Base-by-base conservation (phyloP, 1,284 basidiomycete genomes). In the Pascua guehoae region DNA sequence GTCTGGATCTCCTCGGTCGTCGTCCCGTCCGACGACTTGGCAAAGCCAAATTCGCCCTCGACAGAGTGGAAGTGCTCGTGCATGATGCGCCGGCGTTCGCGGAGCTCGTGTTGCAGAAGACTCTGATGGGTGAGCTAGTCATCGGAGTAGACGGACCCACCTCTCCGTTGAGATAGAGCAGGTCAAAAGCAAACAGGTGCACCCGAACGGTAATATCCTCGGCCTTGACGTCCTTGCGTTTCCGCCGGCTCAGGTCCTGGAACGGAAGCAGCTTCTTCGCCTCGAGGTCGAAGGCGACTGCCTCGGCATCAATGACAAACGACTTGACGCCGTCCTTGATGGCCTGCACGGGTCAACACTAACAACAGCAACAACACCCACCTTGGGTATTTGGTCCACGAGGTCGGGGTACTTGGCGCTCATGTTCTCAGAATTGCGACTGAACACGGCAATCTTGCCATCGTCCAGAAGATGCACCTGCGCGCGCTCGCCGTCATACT, bases 361-460 rank as follows among this genome's bases (percentile, higher is more conserved):
- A 14, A n/a, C 5, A 32, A 32, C 10, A 24, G 14, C 40, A 15
- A 8, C 17, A 5, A 2, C 15, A 10, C 39, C 4, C 17, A 15
- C 79, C 83, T 64, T 63, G 91, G 94, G 92, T 39, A 98, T 81
- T 71, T 98, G 93, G 66, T 92, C 90, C 15, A 98, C 85, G 14
- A 99, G 81, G 79, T 99, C 96, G 0, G 95, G 96, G 78, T 98
- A 98, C 74, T 98, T 99, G 72, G 93, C 93, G 73, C 89, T 94
- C 96, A 98, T 99, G 72, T 99, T 92, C 75, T 99, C 96, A 40
- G 92, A 96, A 77, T 99, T 99, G 51, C 96, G 82, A 75, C 91
- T 95, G 78, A 98, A 99, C 41, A 99, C 88, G 12, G 84, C 83
- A 39, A 98, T 85, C 9, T 81, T 84, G 2, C 91, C 92, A 68